Conservation (phyloP, 345 rosid species). For the Jatropha curcas region DNA sequence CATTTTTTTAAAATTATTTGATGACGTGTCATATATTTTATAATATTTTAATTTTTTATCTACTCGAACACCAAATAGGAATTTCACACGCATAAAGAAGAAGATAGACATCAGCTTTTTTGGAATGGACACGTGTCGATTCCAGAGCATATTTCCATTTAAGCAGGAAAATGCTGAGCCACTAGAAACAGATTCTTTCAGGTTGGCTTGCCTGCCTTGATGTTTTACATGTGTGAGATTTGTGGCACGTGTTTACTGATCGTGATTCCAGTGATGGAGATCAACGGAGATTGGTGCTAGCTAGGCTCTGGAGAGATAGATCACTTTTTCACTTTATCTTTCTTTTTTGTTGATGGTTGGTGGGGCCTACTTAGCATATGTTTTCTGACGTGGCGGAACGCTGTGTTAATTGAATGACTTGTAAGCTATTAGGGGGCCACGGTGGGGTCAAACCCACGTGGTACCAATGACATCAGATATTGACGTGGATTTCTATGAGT, state of each 20-base stretch:
- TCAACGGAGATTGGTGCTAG: not conserved
- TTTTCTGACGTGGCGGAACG: conserved; percentile 4
- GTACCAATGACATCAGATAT: not conserved
- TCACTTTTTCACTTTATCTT: conserved; percentile 11
- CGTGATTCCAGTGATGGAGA: too few relatives aligned
- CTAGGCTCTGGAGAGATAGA: not conserved
- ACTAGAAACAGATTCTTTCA: conserved; percentile 22
- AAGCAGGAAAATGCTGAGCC: conserved; percentile 25
- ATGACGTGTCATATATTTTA: conserved; percentile 13
- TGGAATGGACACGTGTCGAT: conserved; percentile 12
- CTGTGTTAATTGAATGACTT: not conserved
- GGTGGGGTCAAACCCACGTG: conserved; percentile 16
- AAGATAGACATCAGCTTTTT: conserved; percentile 4
- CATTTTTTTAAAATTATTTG: too few relatives aligned
- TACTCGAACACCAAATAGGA: not conserved
- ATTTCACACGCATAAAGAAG: conserved; percentile 3
- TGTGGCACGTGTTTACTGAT: not conserved
- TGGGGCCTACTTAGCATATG: conserved; percentile 9
- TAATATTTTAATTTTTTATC: conserved; percentile 2
- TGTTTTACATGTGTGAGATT: conserved; percentile 13
- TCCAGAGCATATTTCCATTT: not conserved
- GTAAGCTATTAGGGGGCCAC: not conserved
- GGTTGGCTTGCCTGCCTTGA: not conserved
- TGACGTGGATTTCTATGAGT: conserved; percentile 20
- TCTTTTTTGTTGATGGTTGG: not conserved